Percentiles rank a stretch among this genome's conserved stretches.
Evolutionary conservation across 495 filamentous ascomycete genomes (phyloP).

Genomic region (Hypoxylon crocopeplum): DNA sequence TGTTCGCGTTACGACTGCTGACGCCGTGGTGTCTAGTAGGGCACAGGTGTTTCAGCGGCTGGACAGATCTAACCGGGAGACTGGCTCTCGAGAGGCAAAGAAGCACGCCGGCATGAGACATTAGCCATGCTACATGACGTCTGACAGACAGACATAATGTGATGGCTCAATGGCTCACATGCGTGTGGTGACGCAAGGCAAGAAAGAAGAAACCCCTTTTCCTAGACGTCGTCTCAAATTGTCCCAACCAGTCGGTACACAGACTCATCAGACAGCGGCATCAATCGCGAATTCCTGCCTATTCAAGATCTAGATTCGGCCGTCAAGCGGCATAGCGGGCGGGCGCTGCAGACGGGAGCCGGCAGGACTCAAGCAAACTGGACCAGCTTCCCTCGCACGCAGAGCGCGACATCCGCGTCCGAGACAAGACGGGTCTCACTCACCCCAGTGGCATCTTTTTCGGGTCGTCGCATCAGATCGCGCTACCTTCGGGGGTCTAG

Average conservation of each 20-base stretch:
- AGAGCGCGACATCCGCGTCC: slow-evolving; percentile 27
- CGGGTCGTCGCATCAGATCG: slow-evolving; percentile 34
- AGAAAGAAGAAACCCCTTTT: not conserved
- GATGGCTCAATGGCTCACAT: slow-evolving; percentile 5
- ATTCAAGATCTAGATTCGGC: slow-evolving; percentile 40
- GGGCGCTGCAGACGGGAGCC: slow-evolving; percentile 26
- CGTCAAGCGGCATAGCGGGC: slow-evolving; percentile 35
- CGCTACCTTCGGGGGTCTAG: slow-evolving; percentile 37
- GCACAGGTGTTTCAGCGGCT: slow-evolving; percentile 23
- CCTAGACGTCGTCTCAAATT: not conserved
- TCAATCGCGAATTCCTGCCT: slow-evolving; percentile 39
- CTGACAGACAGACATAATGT: slow-evolving; percentile 5
- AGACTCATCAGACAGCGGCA: not conserved
- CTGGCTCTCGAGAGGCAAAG: slow-evolving; percentile 5
- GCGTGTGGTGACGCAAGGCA: not conserved
- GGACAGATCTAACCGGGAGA: not conserved
- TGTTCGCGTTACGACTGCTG: slow-evolving; percentile 5
- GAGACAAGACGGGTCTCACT: slow-evolving; percentile 34
- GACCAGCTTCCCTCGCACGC: slow-evolving; percentile 6
- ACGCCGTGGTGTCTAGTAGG: not conserved
- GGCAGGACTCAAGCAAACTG: slow-evolving; percentile 34
- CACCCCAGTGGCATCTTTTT: slow-evolving; percentile 12
- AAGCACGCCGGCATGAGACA: slow-evolving; percentile 21
- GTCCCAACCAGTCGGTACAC: slow-evolving; percentile 9
- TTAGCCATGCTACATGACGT: slow-evolving; percentile 9